Percentiles rank a stretch among this genome's conserved stretches.
Evolutionary conservation across 2,329 filamentous ascomycete genomes (phyloP).

Genomic region (Clonostachys chloroleuca): DNA sequence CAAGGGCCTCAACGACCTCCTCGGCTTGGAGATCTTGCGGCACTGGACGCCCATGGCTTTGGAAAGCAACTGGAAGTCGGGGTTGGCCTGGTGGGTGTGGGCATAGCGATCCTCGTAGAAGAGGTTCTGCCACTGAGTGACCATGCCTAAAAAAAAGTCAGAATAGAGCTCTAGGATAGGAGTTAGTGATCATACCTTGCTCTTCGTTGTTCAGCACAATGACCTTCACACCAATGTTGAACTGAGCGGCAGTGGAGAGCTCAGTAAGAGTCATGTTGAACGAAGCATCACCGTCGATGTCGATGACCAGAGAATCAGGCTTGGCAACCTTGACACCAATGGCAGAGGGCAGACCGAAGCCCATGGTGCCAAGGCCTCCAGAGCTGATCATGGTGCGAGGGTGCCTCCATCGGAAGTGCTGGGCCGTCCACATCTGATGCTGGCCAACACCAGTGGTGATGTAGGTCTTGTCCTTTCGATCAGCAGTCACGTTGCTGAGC

Average conservation of each 20-base stretch:
- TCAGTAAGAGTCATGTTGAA: slow-evolving; percentile 99
- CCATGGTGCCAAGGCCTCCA: slow-evolving; percentile 84
- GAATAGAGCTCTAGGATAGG: no score
- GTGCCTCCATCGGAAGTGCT: slow-evolving; percentile 92
- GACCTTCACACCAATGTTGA: slow-evolving; percentile 94
- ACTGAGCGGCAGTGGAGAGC: slow-evolving; percentile 87
- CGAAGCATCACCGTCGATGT: slow-evolving; percentile 97
- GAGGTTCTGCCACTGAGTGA: slow-evolving; percentile 96
- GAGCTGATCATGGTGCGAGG: slow-evolving; percentile 95
- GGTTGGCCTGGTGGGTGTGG: slow-evolving; percentile 91
- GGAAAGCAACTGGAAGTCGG: slow-evolving; percentile 89
- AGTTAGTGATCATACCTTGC: slow-evolving; percentile 86
- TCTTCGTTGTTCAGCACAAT: slow-evolving; percentile 96
- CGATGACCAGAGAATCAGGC: slow-evolving; percentile 78
- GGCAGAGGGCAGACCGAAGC: slow-evolving; percentile 87
- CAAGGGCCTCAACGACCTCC: slow-evolving; percentile 72
- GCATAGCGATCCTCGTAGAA: slow-evolving; percentile 94
- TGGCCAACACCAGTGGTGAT: slow-evolving; percentile 95
- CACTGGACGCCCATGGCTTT: slow-evolving; percentile 87
- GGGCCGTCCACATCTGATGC: slow-evolving; percentile 96
- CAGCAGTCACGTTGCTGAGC: slow-evolving; percentile 76
- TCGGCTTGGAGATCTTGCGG: slow-evolving; percentile 64
- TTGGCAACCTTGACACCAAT: slow-evolving; percentile 88
- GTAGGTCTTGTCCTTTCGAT: slow-evolving; percentile 78
- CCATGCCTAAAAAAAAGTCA: slow-evolving; percentile 56